phyloP scores from a whole-genome alignment of 345 rosid genomes.

The Rhodamnia argentea region DNA sequence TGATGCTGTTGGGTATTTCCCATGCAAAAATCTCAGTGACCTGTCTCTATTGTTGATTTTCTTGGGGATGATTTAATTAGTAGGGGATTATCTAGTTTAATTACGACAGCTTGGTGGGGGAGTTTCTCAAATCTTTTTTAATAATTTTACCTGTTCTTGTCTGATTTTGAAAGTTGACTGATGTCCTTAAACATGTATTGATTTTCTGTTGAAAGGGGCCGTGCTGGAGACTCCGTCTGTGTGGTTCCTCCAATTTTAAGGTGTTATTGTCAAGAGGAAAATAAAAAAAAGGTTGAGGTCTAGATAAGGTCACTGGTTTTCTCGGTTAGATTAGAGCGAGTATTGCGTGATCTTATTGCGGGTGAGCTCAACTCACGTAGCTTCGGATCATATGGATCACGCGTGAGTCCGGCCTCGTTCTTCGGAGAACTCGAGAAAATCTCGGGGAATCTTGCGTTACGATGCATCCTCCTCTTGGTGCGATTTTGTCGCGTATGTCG shows the following conservation, averaged over 20 bases:
- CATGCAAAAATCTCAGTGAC: not conserved
- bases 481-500: too few relatives aligned
- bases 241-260: not conserved
- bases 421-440: not conserved
- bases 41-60: not conserved
- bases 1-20: not conserved
- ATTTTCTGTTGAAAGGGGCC: not conserved
- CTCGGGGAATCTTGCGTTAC: not conserved
- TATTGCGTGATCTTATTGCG: not conserved
- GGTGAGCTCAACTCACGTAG: not conserved
- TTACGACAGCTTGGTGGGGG: not conserved
- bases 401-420: rapidly evolving
- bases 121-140: not conserved
- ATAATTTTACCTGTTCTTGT: not conserved
- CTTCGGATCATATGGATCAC: rapidly evolving
- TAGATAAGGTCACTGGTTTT: too few relatives aligned
- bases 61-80: not conserved
- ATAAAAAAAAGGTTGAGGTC: too few relatives aligned
- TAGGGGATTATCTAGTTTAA: not conserved
- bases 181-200: not conserved
- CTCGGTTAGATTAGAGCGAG: rapidly evolving
- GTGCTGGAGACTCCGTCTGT: too few relatives aligned
- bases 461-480: not conserved
- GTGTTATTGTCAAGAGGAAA: too few relatives aligned
- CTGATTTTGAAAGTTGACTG: not conserved